Percentiles rank a stretch among this genome's conserved stretches.
phyloP scores from a whole-genome alignment of 129 eudicot genomes.

The Ambrosia trifida region DNA sequence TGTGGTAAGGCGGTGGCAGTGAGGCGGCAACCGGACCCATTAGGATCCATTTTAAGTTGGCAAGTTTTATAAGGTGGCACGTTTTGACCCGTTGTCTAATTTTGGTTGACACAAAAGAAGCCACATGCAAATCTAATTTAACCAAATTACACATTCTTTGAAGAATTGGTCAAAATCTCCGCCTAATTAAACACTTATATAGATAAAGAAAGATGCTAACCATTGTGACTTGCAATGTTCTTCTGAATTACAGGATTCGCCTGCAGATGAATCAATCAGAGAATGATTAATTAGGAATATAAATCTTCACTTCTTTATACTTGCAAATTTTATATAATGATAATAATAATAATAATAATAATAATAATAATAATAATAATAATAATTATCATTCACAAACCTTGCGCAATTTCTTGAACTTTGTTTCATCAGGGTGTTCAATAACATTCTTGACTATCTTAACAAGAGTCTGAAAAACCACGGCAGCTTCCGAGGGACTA shows the following conservation, averaged over 20 bases:
- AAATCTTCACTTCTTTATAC: slow-evolving; percentile 5
- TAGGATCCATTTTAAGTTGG: no score
- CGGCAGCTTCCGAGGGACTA: slow-evolving; percentile 44
- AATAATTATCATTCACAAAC: slow-evolving; percentile 32
- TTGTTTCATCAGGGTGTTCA: slow-evolving; percentile 77
- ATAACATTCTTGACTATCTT: slow-evolving; percentile 80
- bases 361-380: no score
- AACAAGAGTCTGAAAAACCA: slow-evolving; percentile 64
- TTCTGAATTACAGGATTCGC: slow-evolving; percentile 75
- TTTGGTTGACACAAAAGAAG: no score
- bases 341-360: no score
- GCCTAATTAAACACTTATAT: not conserved
- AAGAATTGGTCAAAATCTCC: no score
- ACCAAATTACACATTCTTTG: no score
- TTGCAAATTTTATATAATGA: not conserved
- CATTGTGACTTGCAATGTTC: slow-evolving; percentile 65
- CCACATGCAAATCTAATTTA: no score
- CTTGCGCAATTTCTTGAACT: slow-evolving; percentile 82
- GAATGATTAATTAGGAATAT: not conserved
- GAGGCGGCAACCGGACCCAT: no score
- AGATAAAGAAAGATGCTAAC: slow-evolving; percentile 37
- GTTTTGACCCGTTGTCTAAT: no score
- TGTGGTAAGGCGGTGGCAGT: no score
- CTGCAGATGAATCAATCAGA: slow-evolving; percentile 40
- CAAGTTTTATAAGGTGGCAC: no score